Conservation (phyloP, 2,329 filamentous ascomycete species). For the Didymella arachidicola region DNA sequence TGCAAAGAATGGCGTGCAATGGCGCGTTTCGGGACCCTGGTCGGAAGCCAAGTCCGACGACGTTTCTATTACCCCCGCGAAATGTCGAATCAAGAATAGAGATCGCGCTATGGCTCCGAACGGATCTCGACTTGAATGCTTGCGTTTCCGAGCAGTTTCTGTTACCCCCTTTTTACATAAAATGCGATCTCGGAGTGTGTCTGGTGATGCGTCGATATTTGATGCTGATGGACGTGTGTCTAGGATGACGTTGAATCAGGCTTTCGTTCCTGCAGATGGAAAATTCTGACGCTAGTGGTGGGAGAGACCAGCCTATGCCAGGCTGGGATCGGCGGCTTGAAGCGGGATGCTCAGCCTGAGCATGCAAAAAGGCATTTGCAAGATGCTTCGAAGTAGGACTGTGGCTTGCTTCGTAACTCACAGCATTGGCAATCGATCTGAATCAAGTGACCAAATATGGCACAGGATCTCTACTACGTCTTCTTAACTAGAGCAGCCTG, state of each 20-base stretch:
- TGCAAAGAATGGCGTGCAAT: constrained; percentile 32
- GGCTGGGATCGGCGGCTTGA: constrained; percentile 11
- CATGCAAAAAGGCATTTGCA: no score
- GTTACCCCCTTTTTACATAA: constrained; percentile 45
- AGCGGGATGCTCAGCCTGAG: background rate
- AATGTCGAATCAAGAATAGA: constrained; percentile 22
- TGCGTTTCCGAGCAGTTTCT: constrained; percentile 32
- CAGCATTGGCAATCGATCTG: background rate
- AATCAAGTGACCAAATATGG: background rate
- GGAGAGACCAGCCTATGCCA: constrained; percentile 14
- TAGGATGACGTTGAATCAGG: constrained; percentile 29
- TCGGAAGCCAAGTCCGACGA: constrained; percentile 24
- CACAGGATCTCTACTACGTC: background rate
- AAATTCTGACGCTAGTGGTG: constrained; percentile 29
- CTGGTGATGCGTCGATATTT: constrained; percentile 35
- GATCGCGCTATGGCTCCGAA: constrained; percentile 30
- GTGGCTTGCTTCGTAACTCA: background rate
- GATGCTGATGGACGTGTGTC: constrained; percentile 20
- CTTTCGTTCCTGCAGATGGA: constrained; percentile 23
- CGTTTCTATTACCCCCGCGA: constrained; percentile 34
- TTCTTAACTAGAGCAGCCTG: background rate
- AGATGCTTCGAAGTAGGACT: background rate
- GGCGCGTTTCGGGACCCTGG: constrained; percentile 27
- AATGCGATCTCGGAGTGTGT: constrained; percentile 19
- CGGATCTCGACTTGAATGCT: constrained; percentile 23